Evolutionary conservation across 495 filamentous ascomycete species (phyloP).

Genomic region (Podospora conica): DNA sequence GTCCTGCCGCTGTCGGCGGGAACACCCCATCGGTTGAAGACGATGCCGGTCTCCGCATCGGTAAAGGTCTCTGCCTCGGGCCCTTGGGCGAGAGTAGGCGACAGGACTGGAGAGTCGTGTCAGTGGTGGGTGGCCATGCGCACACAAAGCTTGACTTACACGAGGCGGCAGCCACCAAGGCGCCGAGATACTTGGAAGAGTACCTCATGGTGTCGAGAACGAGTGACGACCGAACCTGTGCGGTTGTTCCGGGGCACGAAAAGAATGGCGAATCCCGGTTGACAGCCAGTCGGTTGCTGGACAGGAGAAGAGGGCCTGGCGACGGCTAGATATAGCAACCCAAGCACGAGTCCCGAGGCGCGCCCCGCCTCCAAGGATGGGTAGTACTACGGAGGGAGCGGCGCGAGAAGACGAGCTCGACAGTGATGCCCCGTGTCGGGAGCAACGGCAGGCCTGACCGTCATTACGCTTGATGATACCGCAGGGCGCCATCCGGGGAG

Average conservation of each 20-base stretch:
- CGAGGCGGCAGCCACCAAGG: slow-evolving; percentile 24
- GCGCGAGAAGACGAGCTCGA: background rate
- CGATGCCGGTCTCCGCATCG: slow-evolving; percentile 39
- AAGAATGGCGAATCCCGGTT: slow-evolving; percentile 4
- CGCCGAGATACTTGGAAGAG: slow-evolving; percentile 20
- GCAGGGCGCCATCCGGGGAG: slow-evolving; percentile 15
- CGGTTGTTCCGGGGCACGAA: slow-evolving; percentile 8
- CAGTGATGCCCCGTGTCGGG: slow-evolving; percentile 20
- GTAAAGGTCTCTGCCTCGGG: slow-evolving; percentile 30
- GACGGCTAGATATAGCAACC: background rate
- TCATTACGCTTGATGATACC: slow-evolving; percentile 24
- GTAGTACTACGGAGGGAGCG: background rate
- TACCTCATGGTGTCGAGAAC: slow-evolving; percentile 21
- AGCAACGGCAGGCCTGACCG: slow-evolving; percentile 24
- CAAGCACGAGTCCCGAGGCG: background rate
- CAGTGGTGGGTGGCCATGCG: slow-evolving; percentile 1
- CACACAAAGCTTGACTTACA: slow-evolving; percentile 19
- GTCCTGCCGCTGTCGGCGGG: slow-evolving; percentile 22
- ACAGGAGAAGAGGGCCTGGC: background rate
- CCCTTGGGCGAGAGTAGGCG: slow-evolving; percentile 24
- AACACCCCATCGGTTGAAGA: slow-evolving; percentile 40
- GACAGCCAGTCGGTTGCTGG: background rate
- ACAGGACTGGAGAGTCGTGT: slow-evolving; percentile 16
- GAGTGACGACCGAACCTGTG: slow-evolving; percentile 11
- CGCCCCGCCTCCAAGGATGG: background rate